These are phyloP conservation scores for Pulicaria dysenterica DNA, from an alignment of 129 eudicot species.

Conservation along the genomic window DNA sequence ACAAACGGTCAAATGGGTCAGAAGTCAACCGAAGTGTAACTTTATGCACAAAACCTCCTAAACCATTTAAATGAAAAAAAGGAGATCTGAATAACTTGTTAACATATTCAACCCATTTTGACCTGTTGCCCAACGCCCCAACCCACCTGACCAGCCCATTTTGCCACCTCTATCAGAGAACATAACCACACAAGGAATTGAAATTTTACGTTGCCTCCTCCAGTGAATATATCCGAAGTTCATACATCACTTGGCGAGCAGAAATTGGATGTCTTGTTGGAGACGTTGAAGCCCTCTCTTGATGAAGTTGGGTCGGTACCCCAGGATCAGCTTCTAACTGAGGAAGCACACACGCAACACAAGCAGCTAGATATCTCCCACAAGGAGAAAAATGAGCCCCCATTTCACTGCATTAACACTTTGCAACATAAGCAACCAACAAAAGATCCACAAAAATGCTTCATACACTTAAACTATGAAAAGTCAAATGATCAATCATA, in stretches of 20 bases:
- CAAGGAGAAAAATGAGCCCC: slow-evolving; percentile 96
- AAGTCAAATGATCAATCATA: neutral
- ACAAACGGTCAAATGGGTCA: neutral
- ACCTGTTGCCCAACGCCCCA: neutral
- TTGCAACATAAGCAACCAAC: slow-evolving; percentile 12
- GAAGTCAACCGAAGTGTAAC: neutral
- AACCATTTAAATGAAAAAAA: neutral
- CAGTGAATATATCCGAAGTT: slow-evolving; percentile 92
- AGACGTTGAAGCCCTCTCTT: slow-evolving; percentile 74
- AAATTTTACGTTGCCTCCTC: slow-evolving; percentile 88
- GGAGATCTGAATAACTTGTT: too few relatives aligned
- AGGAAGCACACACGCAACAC: slow-evolving; percentile 88
- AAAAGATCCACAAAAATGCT: neutral
- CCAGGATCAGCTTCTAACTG: slow-evolving; percentile 74
- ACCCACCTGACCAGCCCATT: neutral
- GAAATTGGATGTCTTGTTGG: slow-evolving; percentile 87
- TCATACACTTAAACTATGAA: neutral
- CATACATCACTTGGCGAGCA: slow-evolving; percentile 86
- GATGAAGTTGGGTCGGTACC: slow-evolving; percentile 51
- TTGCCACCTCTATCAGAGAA: slow-evolving; percentile 8
- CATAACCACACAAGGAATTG: neutral
- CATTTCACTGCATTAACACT: slow-evolving; percentile 71
- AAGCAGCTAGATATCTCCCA: slow-evolving; percentile 85
- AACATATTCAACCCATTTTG: neutral
- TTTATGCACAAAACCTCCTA: neutral